Conservation (phyloP, 2,329 filamentous ascomycete genomes). For the Fusarium secorum region DNA sequence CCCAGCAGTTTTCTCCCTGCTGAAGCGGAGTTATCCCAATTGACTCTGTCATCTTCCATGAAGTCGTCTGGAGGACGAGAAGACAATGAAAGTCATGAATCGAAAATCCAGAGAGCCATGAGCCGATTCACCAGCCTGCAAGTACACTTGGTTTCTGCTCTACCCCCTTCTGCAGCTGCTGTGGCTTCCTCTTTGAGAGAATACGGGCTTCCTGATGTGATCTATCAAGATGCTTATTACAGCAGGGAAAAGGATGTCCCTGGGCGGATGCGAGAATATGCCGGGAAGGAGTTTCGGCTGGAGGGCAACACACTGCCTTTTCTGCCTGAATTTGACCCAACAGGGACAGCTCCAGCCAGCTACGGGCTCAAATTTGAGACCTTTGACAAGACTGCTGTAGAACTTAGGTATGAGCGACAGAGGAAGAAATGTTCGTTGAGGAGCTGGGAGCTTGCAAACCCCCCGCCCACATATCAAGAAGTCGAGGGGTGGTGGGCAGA, state of each 20-base stretch:
- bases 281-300: slow-evolving; percentile 83
- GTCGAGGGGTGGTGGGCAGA: slow-evolving; percentile 73
- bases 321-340: slow-evolving; percentile 78
- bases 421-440: slow-evolving; percentile 58
- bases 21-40: background rate
- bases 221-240: slow-evolving; percentile 89
- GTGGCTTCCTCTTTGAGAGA: slow-evolving; percentile 39
- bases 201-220: slow-evolving; percentile 63
- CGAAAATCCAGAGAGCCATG: slow-evolving; percentile 27
- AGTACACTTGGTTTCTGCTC: slow-evolving; percentile 37
- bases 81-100: slow-evolving; percentile 3
- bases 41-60: slow-evolving; percentile 22
- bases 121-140: slow-evolving; percentile 6
- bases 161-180: slow-evolving; percentile 41
- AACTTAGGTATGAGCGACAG: slow-evolving; percentile 59
- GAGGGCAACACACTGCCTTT: slow-evolving; percentile 79
- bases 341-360: slow-evolving; percentile 61
- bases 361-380: slow-evolving; percentile 60
- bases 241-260: slow-evolving; percentile 86
- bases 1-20: slow-evolving; percentile 11
- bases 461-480: slow-evolving; percentile 74
- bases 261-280: slow-evolving; percentile 79
- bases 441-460: slow-evolving; percentile 78
- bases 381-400: slow-evolving; percentile 60
- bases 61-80: slow-evolving; percentile 13